Conservation (phyloP, 2,329 filamentous ascomycete species). For the Herpotrichia juniperi region DNA sequence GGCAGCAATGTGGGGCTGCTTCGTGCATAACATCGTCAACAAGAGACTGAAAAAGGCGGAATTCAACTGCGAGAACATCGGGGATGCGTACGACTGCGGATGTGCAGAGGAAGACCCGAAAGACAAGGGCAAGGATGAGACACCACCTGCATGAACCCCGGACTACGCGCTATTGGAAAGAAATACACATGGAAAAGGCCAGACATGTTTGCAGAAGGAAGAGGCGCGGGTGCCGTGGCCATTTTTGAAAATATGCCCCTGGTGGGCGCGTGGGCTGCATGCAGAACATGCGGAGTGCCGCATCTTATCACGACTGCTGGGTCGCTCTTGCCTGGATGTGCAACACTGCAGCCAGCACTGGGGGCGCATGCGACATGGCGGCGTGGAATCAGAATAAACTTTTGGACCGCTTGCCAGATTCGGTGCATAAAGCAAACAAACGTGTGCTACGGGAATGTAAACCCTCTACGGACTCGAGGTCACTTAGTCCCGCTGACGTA, state of each 20-base stretch:
- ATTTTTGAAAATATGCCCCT: slow-evolving; percentile 3
- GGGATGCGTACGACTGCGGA: slow-evolving; percentile 71
- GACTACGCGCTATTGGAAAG: slow-evolving; percentile 12
- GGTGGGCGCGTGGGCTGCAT: background rate
- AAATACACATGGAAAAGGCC: slow-evolving; percentile 5
- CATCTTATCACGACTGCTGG: background rate
- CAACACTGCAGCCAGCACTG: too few species aligned
- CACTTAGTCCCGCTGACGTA: slow-evolving; percentile 10
- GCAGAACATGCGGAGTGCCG: background rate
- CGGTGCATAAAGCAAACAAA: background rate
- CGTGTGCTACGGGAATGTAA: background rate
- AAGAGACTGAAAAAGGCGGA: slow-evolving; percentile 64
- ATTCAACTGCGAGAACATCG: slow-evolving; percentile 69
- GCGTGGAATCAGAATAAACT: background rate
- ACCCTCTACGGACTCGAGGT: background rate
- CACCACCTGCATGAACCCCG: slow-evolving; percentile 11
- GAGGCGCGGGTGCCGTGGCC: slow-evolving; percentile 9
- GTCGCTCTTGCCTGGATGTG: background rate
- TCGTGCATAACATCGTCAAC: slow-evolving; percentile 71
- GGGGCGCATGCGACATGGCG: background rate
- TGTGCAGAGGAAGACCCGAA: slow-evolving; percentile 62
- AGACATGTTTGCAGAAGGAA: slow-evolving; percentile 4
- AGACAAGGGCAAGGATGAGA: slow-evolving; percentile 16
- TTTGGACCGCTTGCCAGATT: background rate
- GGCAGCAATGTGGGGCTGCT: slow-evolving; percentile 70